phyloP scores from a whole-genome alignment of 495 filamentous ascomycete species.

The Mytilinidion resinicola region DNA sequence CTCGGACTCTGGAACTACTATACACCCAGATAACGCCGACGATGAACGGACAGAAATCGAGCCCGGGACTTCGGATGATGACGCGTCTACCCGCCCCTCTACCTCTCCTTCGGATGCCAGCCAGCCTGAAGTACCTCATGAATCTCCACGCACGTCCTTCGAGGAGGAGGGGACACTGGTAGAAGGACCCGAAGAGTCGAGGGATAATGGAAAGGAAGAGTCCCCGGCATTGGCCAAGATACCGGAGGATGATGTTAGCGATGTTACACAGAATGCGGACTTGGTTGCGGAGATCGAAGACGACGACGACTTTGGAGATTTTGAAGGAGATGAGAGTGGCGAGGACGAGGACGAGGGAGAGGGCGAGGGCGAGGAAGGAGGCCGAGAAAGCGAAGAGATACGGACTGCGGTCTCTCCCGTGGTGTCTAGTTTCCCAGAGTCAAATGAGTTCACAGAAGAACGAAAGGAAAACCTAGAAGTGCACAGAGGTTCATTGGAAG shows the following conservation, averaged over 20 bases:
- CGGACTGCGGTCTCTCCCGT: not conserved
- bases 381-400: not conserved
- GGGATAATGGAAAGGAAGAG: too few species aligned
- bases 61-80: slow-evolving; percentile 12
- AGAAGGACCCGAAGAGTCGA: too few species aligned
- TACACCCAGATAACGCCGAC: slow-evolving; percentile 11
- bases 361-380: not conserved
- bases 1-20: slow-evolving; percentile 21
- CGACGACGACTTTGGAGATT: slow-evolving; percentile 22
- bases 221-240: not conserved
- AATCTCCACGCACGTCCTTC: slow-evolving; percentile 27
- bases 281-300: not conserved
- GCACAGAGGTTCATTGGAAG: not conserved
- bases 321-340: not conserved
- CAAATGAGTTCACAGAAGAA: not conserved
- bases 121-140: slow-evolving; percentile 11
- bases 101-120: slow-evolving; percentile 28
- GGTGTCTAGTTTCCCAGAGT: not conserved
- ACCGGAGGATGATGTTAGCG: too few species aligned
- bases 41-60: not conserved
- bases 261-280: too few species aligned
- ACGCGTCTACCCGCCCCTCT: slow-evolving; percentile 25
- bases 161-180: slow-evolving; percentile 16
- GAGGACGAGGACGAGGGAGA: not conserved
- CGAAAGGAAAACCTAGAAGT: not conserved